These are phyloP conservation scores for Naganishia friedmannii DNA, from an alignment of 768 basidiomycete species.

Conservation along the genomic window DNA sequence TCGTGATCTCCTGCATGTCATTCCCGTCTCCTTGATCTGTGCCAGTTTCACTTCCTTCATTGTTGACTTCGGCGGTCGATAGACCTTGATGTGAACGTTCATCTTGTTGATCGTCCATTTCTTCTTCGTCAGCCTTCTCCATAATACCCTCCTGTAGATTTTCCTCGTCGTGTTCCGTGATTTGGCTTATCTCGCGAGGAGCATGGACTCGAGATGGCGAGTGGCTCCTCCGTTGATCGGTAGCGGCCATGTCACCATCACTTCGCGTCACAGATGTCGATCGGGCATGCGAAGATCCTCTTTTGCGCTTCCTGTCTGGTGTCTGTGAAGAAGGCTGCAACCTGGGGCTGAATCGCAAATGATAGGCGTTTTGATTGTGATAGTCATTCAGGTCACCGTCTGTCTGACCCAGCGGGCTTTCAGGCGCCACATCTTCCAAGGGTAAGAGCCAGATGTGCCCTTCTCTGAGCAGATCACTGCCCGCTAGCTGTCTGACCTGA, in stretches of 20 bases:
- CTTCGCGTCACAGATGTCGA: conserved; percentile 10
- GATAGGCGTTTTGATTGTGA: conserved; percentile 1
- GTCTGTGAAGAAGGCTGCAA: background rate
- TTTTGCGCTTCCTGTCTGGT: conserved; percentile 2
- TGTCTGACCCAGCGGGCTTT: background rate
- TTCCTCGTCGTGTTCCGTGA: conserved; percentile 9
- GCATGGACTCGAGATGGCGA: background rate
- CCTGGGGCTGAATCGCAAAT: background rate
- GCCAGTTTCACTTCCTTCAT: background rate
- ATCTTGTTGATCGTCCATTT: background rate
- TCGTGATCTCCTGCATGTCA: background rate
- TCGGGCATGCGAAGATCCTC: conserved; percentile 14
- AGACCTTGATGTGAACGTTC: background rate
- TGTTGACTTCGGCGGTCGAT: background rate
- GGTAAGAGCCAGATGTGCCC: conserved; percentile 26
- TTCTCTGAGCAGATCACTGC: conserved; percentile 24
- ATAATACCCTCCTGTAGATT: background rate
- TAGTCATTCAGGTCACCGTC: background rate
- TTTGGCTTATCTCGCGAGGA: conserved; percentile 1
- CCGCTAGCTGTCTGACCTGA: conserved; percentile 14
- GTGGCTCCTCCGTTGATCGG: background rate
- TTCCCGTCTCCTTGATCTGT: background rate
- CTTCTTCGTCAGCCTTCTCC: no score
- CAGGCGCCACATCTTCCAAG: conserved; percentile 18
- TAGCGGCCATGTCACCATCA: conserved; percentile 1